phyloP scores from a whole-genome alignment of 352 stramenopile species.

The Phytophthora melonis region DNA sequence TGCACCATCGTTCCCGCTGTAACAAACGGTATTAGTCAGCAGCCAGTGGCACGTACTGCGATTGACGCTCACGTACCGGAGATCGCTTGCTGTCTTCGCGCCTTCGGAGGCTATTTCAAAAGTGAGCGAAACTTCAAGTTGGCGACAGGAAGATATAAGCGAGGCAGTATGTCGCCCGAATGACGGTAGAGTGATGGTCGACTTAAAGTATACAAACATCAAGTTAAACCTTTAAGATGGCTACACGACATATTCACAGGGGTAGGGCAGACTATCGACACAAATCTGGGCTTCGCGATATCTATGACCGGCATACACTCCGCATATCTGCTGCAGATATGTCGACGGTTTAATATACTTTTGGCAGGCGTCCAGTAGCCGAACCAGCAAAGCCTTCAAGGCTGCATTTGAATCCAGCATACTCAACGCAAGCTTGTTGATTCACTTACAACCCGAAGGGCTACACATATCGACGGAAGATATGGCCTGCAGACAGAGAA shows the following conservation, averaged over 20 bases:
- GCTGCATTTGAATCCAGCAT: no score
- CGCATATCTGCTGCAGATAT: slow-evolving; percentile 9
- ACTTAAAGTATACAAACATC: slow-evolving; percentile 14
- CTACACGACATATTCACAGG: slow-evolving; percentile 4
- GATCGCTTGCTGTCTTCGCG: no score
- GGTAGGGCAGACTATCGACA: slow-evolving; percentile 10
- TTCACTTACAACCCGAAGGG: no score
- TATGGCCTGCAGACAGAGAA: no score
- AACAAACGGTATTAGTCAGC: not conserved
- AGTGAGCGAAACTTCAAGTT: no score
- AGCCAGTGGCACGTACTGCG: not conserved
- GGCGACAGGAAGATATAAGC: no score
- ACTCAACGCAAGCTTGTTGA: no score
- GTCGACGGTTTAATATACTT: slow-evolving; percentile 1
- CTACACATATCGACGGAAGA: no score
- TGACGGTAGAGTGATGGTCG: slow-evolving; percentile 10
- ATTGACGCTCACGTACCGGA: no score
- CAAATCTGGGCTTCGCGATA: slow-evolving; percentile 3
- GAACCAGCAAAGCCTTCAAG: no score
- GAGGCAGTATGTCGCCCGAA: not conserved
- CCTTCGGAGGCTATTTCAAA: no score
- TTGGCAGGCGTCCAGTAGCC: slow-evolving; percentile 18
- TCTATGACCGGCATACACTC: not conserved
- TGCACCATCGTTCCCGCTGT: not conserved
- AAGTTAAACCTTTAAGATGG: slow-evolving; percentile 15